These are phyloP conservation scores for Synchytrium microbalum DNA, from an alignment of 371 early-diverging fungal genomes.

Conservation along the genomic window DNA sequence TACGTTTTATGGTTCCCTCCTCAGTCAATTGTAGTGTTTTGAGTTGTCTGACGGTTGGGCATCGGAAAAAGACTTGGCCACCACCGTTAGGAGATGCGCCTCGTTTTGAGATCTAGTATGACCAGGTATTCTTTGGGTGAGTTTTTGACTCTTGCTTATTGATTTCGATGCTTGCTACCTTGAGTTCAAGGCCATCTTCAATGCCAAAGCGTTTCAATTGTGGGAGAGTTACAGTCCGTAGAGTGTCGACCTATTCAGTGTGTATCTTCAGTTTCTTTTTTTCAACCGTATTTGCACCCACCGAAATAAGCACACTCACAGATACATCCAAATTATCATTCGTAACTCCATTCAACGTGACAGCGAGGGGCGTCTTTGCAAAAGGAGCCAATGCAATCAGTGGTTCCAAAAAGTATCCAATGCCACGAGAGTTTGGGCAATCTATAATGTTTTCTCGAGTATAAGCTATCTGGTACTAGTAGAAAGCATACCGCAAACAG, in stretches of 20 bases:
- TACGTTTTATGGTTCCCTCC: constrained; percentile 78
- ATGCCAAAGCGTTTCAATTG: constrained; percentile 79
- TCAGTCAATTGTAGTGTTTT: constrained; percentile 74
- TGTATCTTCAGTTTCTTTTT: constrained; percentile 5
- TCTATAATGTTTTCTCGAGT: constrained; percentile 23
- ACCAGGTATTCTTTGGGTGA: constrained; percentile 7
- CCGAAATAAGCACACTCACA: constrained; percentile 22
- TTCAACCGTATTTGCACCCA: constrained; percentile 10
- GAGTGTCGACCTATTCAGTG: constrained; percentile 64
- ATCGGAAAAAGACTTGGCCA: constrained; percentile 81
- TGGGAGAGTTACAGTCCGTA: constrained; percentile 85
- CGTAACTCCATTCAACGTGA: constrained; percentile 84
- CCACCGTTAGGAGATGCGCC: constrained; percentile 95
- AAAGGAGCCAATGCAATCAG: constrained; percentile 90
- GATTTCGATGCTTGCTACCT: constrained; percentile 35
- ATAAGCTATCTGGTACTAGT: too few species aligned
- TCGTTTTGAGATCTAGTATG: constrained; percentile 63
- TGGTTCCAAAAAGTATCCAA: constrained; percentile 89
- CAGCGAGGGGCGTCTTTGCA: constrained; percentile 68
- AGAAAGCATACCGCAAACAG: too few species aligned
- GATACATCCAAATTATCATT: constrained; percentile 76
- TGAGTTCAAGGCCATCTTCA: constrained; percentile 71
- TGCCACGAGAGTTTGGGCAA: constrained; percentile 63
- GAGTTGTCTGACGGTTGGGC: constrained; percentile 72
- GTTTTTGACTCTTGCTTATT: not conserved